Conservation (phyloP, 352 stramenopile species). For the Globisporangium nunn region DNA sequence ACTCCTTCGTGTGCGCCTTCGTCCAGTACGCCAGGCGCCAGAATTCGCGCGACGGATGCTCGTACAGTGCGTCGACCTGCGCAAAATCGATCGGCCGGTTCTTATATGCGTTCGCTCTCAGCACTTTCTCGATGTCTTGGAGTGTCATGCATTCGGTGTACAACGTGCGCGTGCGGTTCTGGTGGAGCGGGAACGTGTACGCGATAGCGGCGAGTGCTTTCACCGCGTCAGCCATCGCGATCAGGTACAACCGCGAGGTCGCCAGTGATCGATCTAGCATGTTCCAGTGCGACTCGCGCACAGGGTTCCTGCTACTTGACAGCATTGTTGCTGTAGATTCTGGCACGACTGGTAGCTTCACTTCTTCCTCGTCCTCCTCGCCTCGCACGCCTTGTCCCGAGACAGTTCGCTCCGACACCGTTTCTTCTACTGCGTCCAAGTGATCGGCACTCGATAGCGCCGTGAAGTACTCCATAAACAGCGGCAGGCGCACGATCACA, state of each 20-base stretch:
- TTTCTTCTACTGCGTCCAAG: conserved; percentile 1
- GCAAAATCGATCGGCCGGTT: conserved; percentile 27
- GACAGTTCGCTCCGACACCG: not conserved
- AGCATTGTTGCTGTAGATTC: too few relatives aligned
- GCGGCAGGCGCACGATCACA: conserved; percentile 51
- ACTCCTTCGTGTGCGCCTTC: conserved; percentile 28
- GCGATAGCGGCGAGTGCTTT: conserved; percentile 40
- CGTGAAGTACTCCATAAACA: conserved; percentile 82
- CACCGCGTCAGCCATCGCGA: conserved; percentile 45
- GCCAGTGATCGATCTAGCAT: conserved; percentile 36
- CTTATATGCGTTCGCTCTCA: conserved; percentile 34
- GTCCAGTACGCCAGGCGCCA: conserved; percentile 58
- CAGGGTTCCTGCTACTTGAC: too few relatives aligned
- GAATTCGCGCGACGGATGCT: conserved; percentile 33
- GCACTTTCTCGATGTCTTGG: conserved; percentile 30
- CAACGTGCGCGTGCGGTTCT: conserved; percentile 27
- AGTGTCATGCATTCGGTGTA: conserved; percentile 42
- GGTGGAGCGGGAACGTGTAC: conserved; percentile 55
- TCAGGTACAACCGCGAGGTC: conserved; percentile 38
- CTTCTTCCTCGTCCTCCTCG: conserved; percentile 2
- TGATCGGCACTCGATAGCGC: conserved; percentile 22
- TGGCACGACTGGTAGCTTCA: not conserved
- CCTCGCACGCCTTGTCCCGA: not conserved
- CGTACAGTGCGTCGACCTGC: conserved; percentile 32
- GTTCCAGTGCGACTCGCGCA: conserved; percentile 15